Base-by-base conservation (phyloP, 768 basidiomycete species). In the Pilatotrama ljubarskyi region DNA sequence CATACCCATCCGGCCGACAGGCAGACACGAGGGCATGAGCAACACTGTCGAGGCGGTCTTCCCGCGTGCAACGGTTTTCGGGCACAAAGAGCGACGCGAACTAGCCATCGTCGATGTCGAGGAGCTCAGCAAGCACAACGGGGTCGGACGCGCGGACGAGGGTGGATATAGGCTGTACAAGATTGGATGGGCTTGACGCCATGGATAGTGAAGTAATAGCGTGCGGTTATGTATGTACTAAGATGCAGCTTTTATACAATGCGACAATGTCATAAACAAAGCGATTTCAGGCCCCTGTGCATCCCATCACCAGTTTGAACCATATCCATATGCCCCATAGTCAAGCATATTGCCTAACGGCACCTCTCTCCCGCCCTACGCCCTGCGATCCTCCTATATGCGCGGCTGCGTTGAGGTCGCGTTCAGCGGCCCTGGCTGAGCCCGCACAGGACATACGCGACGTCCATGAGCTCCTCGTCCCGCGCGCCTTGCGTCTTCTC, bases 381-480 rank as follows among this genome's bases (percentile, higher is more conserved):
- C 41, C 42, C 20, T 24, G 15, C 18, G 2, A n/a, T 26, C 18
- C 41, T 18, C 22, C 22, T 43, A 41, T 55, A 38, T 53, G 36
- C 47, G 41, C 35, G 41, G 25, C 15, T 29, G 11, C 24, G 5
- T 25, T 29, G 24, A 17, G 15, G 24, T 24, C 14, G 35, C 10
- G 9, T 32, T 58, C 52, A 63, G 24, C 61, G 17, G 51, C 69
- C 61, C 36, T 73, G 70, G 38, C 78, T 74, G 37, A 80, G 75
- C 35, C 87, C 87, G 69, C 87, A 89, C 18, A 90, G 72, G 42
- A 83, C 84, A 40, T 87, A 74, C 25, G 88, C 88, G 22, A 86
- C 88, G 61, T 81, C 82, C 83, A 90, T 86, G 73, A 84, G 82
- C 56, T 87, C 87, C 35, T 86, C 83, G 69, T 88, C 84, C 14